Conservation (phyloP, 768 basidiomycete genomes). For the Hygrophorus russula region DNA sequence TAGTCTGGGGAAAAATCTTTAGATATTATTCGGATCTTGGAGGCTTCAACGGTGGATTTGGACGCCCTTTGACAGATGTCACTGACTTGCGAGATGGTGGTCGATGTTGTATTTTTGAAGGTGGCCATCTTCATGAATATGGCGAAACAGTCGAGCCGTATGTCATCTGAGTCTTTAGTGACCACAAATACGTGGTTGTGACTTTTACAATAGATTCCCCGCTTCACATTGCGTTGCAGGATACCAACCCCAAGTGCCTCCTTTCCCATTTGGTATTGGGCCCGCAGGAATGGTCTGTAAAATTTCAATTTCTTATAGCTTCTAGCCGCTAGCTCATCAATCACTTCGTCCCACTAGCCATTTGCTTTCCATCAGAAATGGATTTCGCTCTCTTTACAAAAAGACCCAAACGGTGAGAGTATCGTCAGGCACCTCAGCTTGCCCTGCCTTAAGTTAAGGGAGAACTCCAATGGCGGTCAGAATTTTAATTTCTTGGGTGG, state of each 20-base stretch:
- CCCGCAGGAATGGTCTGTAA: constrained; percentile 4
- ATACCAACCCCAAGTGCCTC: constrained; percentile 1
- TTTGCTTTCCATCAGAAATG: constrained; percentile 4
- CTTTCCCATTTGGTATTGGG: constrained; percentile 2
- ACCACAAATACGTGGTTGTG: background rate
- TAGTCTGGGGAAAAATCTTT: constrained; percentile 1
- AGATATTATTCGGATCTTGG: background rate
- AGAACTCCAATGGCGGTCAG: constrained; percentile 3
- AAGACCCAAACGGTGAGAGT: background rate
- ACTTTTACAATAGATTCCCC: background rate
- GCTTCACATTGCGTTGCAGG: constrained; percentile 2
- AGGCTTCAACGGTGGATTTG: constrained; percentile 2
- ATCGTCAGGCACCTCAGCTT: background rate
- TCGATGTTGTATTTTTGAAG: constrained; percentile 5
- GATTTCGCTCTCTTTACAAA: background rate
- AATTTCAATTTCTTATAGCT: too few relatives aligned
- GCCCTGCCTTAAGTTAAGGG: background rate
- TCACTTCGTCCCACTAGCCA: background rate
- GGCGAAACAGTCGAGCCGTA: constrained; percentile 2
- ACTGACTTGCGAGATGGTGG: constrained; percentile 4
- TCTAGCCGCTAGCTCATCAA: background rate
- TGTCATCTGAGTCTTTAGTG: background rate
- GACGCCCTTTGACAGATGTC: constrained; percentile 5
- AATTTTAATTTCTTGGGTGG: constrained; percentile 1
- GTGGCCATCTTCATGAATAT: constrained; percentile 5